Base-by-base conservation (phyloP, 176 grass and related monocot species). In the Otatea glauca region DNA sequence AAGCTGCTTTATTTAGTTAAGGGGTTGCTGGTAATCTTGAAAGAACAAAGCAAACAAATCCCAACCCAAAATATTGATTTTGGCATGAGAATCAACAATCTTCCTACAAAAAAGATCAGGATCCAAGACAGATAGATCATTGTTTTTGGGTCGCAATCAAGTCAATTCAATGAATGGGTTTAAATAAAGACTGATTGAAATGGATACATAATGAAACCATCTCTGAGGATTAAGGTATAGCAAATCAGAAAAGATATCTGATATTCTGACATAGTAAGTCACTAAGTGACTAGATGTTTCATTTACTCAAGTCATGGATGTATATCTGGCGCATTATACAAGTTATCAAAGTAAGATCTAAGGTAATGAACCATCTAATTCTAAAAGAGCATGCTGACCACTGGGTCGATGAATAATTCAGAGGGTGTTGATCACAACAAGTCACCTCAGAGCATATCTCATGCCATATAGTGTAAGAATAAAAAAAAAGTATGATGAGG, bases 1-100 rank as follows among this genome's bases (percentile, higher is more conserved):
- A 89, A 7, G 21, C 16, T 70, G 20, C 74, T 58, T 85, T 9
- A 43, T 20, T 83, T 54, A 42, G 44, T 21, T 71, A 60, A 65
- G 45, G 21, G 53, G 45, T 43, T 79, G 60, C n/a, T 32, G 14
- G 70, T 62, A 70, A 29, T 48, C 32, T 41, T 43, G 45, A 82
- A 82, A 37, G 45, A 43, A 43, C 7, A 43, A 43, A 43, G 8
- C 42, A 43, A 8, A 43, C 42, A 43, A 9, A 43, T 43, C 42
- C 42, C 42, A 43, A 43, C 42, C 42, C 42, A 43, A 43, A 9
- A 43, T 43, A 43, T 43, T 9, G 8, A 43, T 43, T 43, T 43
- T 43, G 8, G 42, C 42, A 9, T 43, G 42, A 43, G 42, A 43
- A 43, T 43, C 42, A 1, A 9, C 42, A 43, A 6, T 43, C 42